Base-by-base conservation (phyloP, 2,329 filamentous ascomycete species). In the Fusarium pseudonygamai region DNA sequence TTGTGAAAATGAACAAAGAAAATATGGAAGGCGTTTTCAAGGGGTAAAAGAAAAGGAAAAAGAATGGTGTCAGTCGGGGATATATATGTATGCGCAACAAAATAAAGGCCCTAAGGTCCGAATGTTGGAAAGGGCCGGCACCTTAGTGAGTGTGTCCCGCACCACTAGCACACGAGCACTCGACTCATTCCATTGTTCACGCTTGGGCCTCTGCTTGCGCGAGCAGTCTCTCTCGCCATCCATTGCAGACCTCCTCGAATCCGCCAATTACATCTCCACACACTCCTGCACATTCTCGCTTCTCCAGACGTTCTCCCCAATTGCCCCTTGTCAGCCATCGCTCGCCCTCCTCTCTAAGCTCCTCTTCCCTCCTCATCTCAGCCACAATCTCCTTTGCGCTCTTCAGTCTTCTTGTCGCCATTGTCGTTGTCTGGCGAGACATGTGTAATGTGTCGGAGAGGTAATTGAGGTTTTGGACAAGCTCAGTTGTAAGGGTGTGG, bases 401-500 rank as follows among this genome's bases (percentile, higher is more conserved):
- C 75, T 93, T 92, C 58, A 99, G 85, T 49, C 94, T 89, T 62
- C 96, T 87, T 6, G 92, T 91, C 4, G 96, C 96, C 15, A 93
- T 92, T 7, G 91, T 93, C 1, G 94, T 96, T 3, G 93, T 93
- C 82, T 98, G 96, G 18, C 94, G 91, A 37, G 93, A 95, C 92
- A 98, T 97, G 82, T 98, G 96, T 39, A 99, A 87, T 7, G 94
- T 95, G 80, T 99, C 96, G 12, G 93, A 94, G 9, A 99, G 87
- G 74, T 94, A 93, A 76, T 94, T 94, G 52, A 99, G 88, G 12
- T 94, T 93, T 77, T 94, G 89, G 14, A 96, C 89, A 34, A 96
- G 85, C 70, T 95, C 93, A 32, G 89, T 85, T 1, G 93, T 95
- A 72, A 93, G 86, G 12, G 89, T 86, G 79, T 94, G 91, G 58